These are phyloP conservation scores for Pisolithus tinctorius DNA, from an alignment of 768 basidiomycete genomes.

Conservation along the genomic window DNA sequence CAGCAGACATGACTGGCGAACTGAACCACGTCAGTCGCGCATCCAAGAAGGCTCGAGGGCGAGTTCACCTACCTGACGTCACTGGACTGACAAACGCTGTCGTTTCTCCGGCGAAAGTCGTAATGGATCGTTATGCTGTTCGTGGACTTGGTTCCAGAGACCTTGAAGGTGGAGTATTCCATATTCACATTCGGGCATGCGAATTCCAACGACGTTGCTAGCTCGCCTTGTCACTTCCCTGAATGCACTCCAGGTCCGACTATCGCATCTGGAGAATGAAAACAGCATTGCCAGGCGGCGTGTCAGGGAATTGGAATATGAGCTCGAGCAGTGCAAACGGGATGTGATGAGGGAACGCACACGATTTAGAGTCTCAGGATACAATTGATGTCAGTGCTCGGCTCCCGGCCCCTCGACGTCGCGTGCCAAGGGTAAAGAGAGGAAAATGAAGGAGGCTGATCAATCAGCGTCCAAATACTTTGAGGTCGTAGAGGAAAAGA, in stretches of 20 bases:
- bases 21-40: slow-evolving; percentile 4
- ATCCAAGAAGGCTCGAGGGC: slow-evolving; percentile 25
- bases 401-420: slow-evolving; percentile 12
- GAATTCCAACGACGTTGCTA: slow-evolving; percentile 18
- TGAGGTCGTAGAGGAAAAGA: slow-evolving; percentile 83
- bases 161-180: slow-evolving; percentile 48
- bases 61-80: slow-evolving; percentile 69
- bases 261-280: slow-evolving; percentile 72
- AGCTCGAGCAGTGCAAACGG: slow-evolving; percentile 78
- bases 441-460: slow-evolving; percentile 30
- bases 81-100: slow-evolving; percentile 79
- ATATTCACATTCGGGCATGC: background rate
- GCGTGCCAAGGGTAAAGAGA: slow-evolving; percentile 24
- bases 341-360: slow-evolving; percentile 70
- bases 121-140: slow-evolving; percentile 45
- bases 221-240: slow-evolving; percentile 59
- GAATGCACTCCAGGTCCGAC: slow-evolving; percentile 55
- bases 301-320: slow-evolving; percentile 81
- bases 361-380: slow-evolving; percentile 48
- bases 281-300: slow-evolving; percentile 75
- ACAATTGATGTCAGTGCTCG: slow-evolving; percentile 14
- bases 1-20: slow-evolving; percentile 9
- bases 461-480: slow-evolving; percentile 47
- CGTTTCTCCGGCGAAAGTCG: slow-evolving; percentile 59
- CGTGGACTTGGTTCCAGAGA: slow-evolving; percentile 45